phyloP scores from a whole-genome alignment of 2,329 filamentous ascomycete genomes.

The Fusarium decemcellulare region DNA sequence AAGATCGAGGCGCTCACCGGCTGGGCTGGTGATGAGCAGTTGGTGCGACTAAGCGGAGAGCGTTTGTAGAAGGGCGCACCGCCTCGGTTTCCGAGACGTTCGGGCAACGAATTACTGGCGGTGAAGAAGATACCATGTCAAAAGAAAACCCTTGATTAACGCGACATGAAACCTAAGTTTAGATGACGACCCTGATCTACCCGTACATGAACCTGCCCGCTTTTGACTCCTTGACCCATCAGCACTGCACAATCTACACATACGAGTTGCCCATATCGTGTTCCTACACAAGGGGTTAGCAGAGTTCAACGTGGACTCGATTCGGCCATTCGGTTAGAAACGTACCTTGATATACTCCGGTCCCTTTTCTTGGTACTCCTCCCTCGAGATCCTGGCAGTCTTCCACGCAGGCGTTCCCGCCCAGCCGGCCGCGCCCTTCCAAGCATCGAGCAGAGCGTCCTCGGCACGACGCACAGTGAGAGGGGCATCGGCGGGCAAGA shows the following conservation, averaged over 20 bases:
- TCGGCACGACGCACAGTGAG: constrained; percentile 80
- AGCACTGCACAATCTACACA: constrained; percentile 51
- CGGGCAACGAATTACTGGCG: neutral
- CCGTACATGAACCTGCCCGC: constrained; percentile 34
- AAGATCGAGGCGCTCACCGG: constrained; percentile 6
- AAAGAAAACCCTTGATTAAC: constrained; percentile 35
- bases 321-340: constrained; percentile 13
- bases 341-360: constrained; percentile 90
- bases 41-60: neutral
- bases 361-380: constrained; percentile 94
- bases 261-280: constrained; percentile 77
- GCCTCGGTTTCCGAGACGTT: neutral
- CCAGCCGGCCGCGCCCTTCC: constrained; percentile 94
- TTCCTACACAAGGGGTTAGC: constrained; percentile 61
- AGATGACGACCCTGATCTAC: constrained; percentile 33
- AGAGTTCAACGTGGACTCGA: neutral
- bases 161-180: constrained; percentile 18
- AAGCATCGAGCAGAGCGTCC: constrained; percentile 88
- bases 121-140: constrained; percentile 9
- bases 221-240: constrained; percentile 43
- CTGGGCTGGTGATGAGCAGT: constrained; percentile 18
- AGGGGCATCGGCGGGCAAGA: constrained; percentile 77
- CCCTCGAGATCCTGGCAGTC: constrained; percentile 78
- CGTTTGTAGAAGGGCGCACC: constrained; percentile 4
- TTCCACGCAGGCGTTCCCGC: constrained; percentile 73